Evolutionary conservation across 495 filamentous ascomycete genomes (phyloP).

Genomic region (Alectoria sarmentosa): DNA sequence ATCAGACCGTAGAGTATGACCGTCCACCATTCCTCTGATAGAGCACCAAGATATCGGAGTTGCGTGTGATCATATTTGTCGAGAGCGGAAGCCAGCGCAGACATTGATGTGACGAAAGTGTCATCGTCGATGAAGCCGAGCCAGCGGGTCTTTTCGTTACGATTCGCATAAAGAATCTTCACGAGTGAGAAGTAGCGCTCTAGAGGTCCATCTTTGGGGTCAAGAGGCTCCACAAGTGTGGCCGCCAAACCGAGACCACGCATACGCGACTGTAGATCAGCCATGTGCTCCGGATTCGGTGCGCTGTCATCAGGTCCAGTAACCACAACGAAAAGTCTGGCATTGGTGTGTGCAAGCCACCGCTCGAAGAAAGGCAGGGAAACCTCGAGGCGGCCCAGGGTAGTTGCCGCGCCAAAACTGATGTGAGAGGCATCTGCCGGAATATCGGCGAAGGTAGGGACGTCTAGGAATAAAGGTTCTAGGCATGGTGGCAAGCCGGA

Average conservation of each 20-base stretch:
- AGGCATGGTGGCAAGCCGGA: not conserved
- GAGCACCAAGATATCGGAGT: constrained; percentile 47
- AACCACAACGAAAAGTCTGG: constrained; percentile 49
- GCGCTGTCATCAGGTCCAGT: constrained; percentile 39
- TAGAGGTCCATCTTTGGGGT: constrained; percentile 37
- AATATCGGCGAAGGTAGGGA: constrained; percentile 30
- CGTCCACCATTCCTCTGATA: constrained; percentile 47
- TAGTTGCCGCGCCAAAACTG: constrained; percentile 56
- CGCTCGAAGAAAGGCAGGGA: constrained; percentile 51
- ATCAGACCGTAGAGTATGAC: constrained; percentile 44
- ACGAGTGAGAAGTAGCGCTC: constrained; percentile 56
- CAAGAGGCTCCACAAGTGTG: constrained; percentile 41
- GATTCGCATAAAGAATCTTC: constrained; percentile 40
- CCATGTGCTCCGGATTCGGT: constrained; percentile 2
- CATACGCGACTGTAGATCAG: constrained; percentile 34
- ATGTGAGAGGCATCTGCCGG: constrained; percentile 44
- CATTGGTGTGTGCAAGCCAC: constrained; percentile 51
- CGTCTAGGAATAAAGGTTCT: constrained; percentile 31
- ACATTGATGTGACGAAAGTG: constrained; percentile 54
- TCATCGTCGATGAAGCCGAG: constrained; percentile 61
- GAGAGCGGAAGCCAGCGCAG: constrained; percentile 40
- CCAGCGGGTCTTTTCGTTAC: constrained; percentile 48
- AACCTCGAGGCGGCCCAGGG: constrained; percentile 45
- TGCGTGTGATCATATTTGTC: constrained; percentile 39
- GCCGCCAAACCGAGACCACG: constrained; percentile 42